Evolutionary conservation across 192 early-diverging fungal species (phyloP), one percentile per base, ranked within the genome.

Genomic region (Entophlyctis luteolus): DNA sequence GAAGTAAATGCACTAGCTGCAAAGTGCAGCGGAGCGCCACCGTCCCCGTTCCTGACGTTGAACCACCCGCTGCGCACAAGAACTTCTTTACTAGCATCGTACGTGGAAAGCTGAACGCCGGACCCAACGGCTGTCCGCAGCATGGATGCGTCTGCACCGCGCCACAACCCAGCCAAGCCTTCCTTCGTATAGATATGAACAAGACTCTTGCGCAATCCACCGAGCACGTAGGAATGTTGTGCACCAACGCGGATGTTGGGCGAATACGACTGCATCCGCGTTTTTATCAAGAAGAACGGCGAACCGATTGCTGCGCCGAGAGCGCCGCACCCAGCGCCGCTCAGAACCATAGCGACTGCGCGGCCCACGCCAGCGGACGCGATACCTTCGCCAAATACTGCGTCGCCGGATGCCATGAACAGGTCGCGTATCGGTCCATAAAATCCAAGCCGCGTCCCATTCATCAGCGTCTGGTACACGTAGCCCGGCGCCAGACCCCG

Each of bases 211-310:
- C 84, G 65, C 14, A 87, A 83, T 33, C 88, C 87, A 33, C 72
- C 79, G 20, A 35, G 25, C 2, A 82, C 77, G 76, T 95, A 94
- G 53, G 85, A 74, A 78, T 98, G 95, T 59, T 82, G 95, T 70
- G 84, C 78, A 22, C 95, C 95, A 37, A 98, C 89, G 2, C 73
- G 73, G 20, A 68, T 62, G 4, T 85, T 81, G 1, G 84, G 79
- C 4, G 63, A 66, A 50, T 66, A 66, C 52, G 47, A 49, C 28
- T 66, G 63, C 63, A 66, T 66, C 10, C 20, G 25, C 16, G 93
- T 96, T 73, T 98, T 98, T 67, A 98, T 84, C 65, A 98, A 74
- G 68, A 90, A 95, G 32, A 98, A 73, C 4, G 96, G 96, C 32
- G 88, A 90, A 10, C 89, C 91, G 12, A 95, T 62, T 4, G 81